Evolutionary conservation across 1,284 basidiomycete species (phyloP).

Genomic region (Ganoderma sinense): DNA sequence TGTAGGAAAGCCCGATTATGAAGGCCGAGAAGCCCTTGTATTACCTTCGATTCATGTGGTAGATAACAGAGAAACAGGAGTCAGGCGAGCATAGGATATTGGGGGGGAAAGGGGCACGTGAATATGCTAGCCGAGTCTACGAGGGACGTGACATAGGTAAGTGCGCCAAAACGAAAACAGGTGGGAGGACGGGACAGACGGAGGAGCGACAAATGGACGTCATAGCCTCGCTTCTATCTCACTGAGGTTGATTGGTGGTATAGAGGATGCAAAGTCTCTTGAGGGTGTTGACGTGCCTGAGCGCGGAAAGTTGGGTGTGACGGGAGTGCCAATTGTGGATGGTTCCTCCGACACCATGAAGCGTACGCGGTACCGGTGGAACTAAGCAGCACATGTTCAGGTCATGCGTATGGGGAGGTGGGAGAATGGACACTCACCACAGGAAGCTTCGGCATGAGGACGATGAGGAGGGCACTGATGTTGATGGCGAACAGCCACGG

Average conservation of each 20-base stretch:
- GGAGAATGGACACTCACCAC: slow-evolving; percentile 56
- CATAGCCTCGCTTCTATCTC: slow-evolving; percentile 46
- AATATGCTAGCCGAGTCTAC: slow-evolving; percentile 23
- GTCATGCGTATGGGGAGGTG: slow-evolving; percentile 10
- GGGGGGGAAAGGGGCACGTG: slow-evolving; percentile 4
- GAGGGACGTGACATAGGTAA: slow-evolving; percentile 16
- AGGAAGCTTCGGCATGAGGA: slow-evolving; percentile 96
- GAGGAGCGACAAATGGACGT: not conserved
- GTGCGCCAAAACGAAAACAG: not conserved
- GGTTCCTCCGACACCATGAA: slow-evolving; percentile 65
- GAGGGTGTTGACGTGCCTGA: slow-evolving; percentile 41
- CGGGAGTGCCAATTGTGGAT: slow-evolving; percentile 72
- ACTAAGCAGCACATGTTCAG: slow-evolving; percentile 47
- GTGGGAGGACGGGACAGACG: not conserved
- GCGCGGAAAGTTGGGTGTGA: slow-evolving; percentile 58
- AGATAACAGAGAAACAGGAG: slow-evolving; percentile 12
- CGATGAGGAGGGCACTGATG: slow-evolving; percentile 83
- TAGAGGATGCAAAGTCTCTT: slow-evolving; percentile 22
- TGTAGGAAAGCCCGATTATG: slow-evolving; percentile 16
- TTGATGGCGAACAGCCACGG: slow-evolving; percentile 95
- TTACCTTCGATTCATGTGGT: slow-evolving; percentile 22
- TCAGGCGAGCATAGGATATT: not conserved
- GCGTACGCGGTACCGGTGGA: slow-evolving; percentile 81
- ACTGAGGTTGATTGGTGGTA: slow-evolving; percentile 42
- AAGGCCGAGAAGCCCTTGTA: slow-evolving; percentile 16